Evolutionary conservation across 768 basidiomycete species (phyloP), one percentile per base, ranked within the genome.

Genomic region (Boletellus ananiceps): DNA sequence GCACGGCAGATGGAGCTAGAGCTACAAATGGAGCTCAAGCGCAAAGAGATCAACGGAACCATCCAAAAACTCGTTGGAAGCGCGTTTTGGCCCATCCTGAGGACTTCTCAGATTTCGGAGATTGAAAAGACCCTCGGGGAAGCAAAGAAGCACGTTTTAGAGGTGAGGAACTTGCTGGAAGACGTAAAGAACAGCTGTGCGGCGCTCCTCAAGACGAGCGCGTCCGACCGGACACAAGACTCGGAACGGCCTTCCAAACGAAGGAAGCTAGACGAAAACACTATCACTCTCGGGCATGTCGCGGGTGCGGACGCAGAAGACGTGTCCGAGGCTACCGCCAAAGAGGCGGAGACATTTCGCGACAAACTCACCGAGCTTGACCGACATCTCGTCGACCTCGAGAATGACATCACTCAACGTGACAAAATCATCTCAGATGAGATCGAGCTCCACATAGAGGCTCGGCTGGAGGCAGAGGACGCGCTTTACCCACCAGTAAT

Each of bases 1-100:
- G 40, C 57, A 11, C 61, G 65, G 38, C 62, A 64, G 35, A 42
- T 47, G 18, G 40, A 40, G 4, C 51, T 66, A 21, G 66, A 68
- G 33, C 40, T 49, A 6, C 54, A 57, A n/a, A 50, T 55, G 34
- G 62, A 61, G 5, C 50, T 16, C 21, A 73, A 71, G 48, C 67
- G 69, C 52, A 60, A 58, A 33, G 66, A 69, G 25, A 51, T 75
- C 29, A 68, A 65, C 31, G 57, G 56, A 3, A 34, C 46, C 12
- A 44, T 72, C 15, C 60, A 56, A 29, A 63, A 57, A 18, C 65
- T 76, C 13, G 44, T 70, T 5, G 66, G 65, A 21, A 58, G 62
- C 40, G 63, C 63, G 15, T 75, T 72, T 50, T 76, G 75, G 74
- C 75, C 74, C 5, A 40, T 66, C 29, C n/a, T 71, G 3, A 61